phyloP scores from a whole-genome alignment of 2,329 filamentous ascomycete genomes.

The Fusarium mundagurra region DNA sequence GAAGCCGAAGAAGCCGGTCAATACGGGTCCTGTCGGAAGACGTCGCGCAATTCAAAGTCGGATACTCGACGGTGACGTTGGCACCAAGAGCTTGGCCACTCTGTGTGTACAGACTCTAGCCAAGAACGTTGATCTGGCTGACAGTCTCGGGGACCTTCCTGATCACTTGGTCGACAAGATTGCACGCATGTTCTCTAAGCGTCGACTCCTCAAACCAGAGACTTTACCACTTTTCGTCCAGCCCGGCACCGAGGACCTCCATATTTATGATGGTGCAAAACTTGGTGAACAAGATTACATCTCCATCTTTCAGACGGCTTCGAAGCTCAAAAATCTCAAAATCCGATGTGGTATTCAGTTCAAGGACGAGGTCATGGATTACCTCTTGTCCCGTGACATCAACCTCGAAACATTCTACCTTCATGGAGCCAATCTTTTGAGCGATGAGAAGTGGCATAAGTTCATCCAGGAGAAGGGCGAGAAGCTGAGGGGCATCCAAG shows the following conservation, averaged over 20 bases:
- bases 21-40: slow-evolving; percentile 63
- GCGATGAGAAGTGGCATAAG: slow-evolving; percentile 77
- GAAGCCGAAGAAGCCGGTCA: slow-evolving; percentile 59
- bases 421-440: slow-evolving; percentile 85
- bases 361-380: slow-evolving; percentile 85
- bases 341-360: slow-evolving; percentile 90
- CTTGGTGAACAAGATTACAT: slow-evolving; percentile 81
- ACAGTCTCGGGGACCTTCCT: slow-evolving; percentile 69
- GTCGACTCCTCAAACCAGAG: slow-evolving; percentile 62
- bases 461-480: slow-evolving; percentile 74
- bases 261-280: slow-evolving; percentile 69
- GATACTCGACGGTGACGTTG: slow-evolving; percentile 79
- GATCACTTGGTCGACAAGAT: slow-evolving; percentile 66
- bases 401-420: slow-evolving; percentile 79
- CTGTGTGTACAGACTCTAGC: slow-evolving; percentile 71
- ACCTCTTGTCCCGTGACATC: slow-evolving; percentile 77
- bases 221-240: slow-evolving; percentile 68
- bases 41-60: slow-evolving; percentile 85
- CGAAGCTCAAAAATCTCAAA: slow-evolving; percentile 75
- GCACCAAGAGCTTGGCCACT: slow-evolving; percentile 74
- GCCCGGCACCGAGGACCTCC: slow-evolving; percentile 59
- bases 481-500: slow-evolving; percentile 73
- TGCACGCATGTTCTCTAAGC: slow-evolving; percentile 68
- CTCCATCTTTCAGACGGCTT: slow-evolving; percentile 80
- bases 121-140: slow-evolving; percentile 70